Evolutionary conservation across 306 rosid species (phyloP).

Genomic region (Rosa rugosa): DNA sequence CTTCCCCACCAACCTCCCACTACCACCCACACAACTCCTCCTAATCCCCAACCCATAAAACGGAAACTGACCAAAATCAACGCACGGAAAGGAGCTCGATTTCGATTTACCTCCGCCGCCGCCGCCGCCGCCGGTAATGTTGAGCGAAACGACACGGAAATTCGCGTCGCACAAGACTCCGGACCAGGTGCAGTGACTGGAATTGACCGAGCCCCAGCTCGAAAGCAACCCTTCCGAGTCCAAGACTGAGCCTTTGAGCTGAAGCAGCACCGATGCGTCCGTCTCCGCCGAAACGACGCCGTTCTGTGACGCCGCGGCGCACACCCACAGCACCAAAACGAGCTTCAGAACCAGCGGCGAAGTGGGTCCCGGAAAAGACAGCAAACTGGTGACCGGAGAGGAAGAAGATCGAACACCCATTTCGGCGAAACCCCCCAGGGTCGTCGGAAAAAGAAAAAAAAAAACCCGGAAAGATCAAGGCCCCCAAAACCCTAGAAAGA

Average conservation of each 20-base stretch:
- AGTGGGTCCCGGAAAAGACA: conserved; percentile 19
- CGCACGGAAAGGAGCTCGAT: conserved; percentile 35
- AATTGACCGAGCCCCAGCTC: conserved; percentile 37
- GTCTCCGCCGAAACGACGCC: conserved; percentile 41
- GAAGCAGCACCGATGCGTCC: conserved; percentile 69
- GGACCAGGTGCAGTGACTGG: conserved; percentile 55
- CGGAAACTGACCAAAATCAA: conserved; percentile 52
- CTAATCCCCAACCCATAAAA: conserved; percentile 74
- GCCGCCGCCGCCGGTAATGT: conserved; percentile 50
- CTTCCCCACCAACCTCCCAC: conserved; percentile 58
- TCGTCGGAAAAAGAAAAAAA: conserved; percentile 14
- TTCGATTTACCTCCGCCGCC: conserved; percentile 26
- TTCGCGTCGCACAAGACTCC: conserved; percentile 67
- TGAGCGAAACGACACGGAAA: conserved; percentile 63
- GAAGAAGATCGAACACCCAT: conserved; percentile 57
- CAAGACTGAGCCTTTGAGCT: conserved; percentile 55
- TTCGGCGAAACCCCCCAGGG: conserved; percentile 38
- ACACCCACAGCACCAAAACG: conserved; percentile 20
- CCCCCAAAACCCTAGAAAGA: conserved; percentile 32
- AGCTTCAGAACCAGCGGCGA: conserved; percentile 29
- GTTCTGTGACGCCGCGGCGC: conserved; percentile 1
- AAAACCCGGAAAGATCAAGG: neutral
- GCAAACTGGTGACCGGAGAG: conserved; percentile 47
- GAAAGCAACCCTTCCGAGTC: conserved; percentile 68
- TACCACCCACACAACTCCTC: conserved; percentile 40